A percentile compares a stretch with the other conserved stretches of the same genome.
Evolutionary conservation across 2,329 filamentous ascomycete species (phyloP).

Genomic region (Sporothrix euskadiensis): DNA sequence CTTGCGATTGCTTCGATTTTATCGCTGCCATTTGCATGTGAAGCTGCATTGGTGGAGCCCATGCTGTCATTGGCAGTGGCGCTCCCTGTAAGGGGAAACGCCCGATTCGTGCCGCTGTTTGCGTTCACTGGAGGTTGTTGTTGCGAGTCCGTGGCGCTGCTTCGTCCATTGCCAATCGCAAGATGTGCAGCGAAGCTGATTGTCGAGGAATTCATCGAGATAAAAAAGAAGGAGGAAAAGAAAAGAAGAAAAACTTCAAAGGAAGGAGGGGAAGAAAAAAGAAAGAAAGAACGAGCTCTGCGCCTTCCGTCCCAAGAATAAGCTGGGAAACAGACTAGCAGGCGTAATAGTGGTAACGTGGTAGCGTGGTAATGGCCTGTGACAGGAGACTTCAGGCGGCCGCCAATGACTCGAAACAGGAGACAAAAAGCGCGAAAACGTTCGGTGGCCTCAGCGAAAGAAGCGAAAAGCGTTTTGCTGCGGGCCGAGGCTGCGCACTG

Average conservation of each 20-base stretch:
- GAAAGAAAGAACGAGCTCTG: not conserved
- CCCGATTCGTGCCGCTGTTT: not conserved
- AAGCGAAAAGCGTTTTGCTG: not conserved
- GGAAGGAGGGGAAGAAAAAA: not conserved
- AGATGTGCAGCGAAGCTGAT: constrained; percentile 22
- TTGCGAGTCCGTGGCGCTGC: constrained; percentile 28
- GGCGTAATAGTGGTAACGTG: not conserved
- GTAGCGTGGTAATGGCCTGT: not conserved
- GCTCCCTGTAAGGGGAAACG: not conserved
- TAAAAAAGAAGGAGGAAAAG: not conserved
- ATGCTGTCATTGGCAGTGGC: constrained; percentile 14
- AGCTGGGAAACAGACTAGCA: not conserved
- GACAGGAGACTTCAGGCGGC: constrained; percentile 2
- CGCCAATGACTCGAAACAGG: not conserved
- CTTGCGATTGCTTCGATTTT: not conserved
- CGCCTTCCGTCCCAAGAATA: not conserved
- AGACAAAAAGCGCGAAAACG: not conserved
- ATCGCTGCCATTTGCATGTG: constrained; percentile 20
- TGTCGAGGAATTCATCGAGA: constrained; percentile 17
- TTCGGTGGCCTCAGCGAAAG: too few species aligned
- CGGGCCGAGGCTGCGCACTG: constrained; percentile 19
- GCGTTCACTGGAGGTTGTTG: constrained; percentile 7
- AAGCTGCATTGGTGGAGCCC: constrained; percentile 17
- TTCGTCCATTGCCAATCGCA: constrained; percentile 29
- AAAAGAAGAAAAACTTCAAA: not conserved